Conservation (phyloP, 495 filamentous ascomycete species). For the Neurospora tetraspora region DNA sequence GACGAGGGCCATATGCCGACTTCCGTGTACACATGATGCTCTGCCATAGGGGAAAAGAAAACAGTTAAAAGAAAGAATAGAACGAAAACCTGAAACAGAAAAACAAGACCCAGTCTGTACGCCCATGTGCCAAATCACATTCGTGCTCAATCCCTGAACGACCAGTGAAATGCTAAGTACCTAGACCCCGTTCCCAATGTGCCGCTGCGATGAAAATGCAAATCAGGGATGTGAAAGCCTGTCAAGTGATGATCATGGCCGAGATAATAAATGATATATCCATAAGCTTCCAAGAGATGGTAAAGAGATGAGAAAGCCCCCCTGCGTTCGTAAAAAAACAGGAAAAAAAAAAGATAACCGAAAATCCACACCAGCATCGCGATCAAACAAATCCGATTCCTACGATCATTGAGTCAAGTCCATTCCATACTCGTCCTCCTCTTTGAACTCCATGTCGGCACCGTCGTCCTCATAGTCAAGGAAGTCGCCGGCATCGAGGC, state of each 20-base stretch:
- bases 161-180: slow-evolving; percentile 12
- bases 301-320: slow-evolving; percentile 17
- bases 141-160: slow-evolving; percentile 6
- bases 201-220: slow-evolving; percentile 1
- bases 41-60: neutral
- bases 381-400: neutral
- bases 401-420: slow-evolving; percentile 38
- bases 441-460: slow-evolving; percentile 64
- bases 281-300: slow-evolving; percentile 7
- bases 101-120: slow-evolving; percentile 2
- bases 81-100: slow-evolving; percentile 1
- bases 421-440: slow-evolving; percentile 86
- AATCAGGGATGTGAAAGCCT: neutral
- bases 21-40: neutral
- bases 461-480: slow-evolving; percentile 61
- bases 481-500: slow-evolving; percentile 49
- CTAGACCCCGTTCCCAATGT: neutral
- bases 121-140: slow-evolving; percentile 1
- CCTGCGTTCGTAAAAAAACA: neutral
- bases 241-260: neutral
- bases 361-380: neutral
- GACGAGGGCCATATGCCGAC: neutral
- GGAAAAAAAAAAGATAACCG: neutral
- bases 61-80: neutral
- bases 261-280: neutral